A percentile compares a stretch with the other conserved stretches of the same genome.
phyloP scores from a whole-genome alignment of 2,329 filamentous ascomycete species.

The Emmonsiellopsis sp. region DNA sequence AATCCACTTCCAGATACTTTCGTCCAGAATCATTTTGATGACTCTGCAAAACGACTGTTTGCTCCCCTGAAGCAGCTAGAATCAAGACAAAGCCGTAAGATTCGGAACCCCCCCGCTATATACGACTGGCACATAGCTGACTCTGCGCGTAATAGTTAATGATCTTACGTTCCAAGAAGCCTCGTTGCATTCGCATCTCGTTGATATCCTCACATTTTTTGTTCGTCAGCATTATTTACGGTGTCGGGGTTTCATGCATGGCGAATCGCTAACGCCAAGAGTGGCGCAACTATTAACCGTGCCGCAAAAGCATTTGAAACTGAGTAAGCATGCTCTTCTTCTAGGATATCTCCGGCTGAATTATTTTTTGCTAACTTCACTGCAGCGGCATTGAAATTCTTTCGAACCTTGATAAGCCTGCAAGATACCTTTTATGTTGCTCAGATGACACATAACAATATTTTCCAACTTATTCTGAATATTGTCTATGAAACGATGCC shows the following conservation, averaged over 20 bases:
- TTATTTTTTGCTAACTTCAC: neutral
- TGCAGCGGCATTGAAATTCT: constrained; percentile 81
- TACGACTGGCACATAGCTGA: constrained; percentile 5
- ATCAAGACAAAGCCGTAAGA: constrained; percentile 47
- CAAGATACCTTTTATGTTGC: constrained; percentile 88
- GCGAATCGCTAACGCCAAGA: constrained; percentile 66
- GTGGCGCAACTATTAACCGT: constrained; percentile 75
- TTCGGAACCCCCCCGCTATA: neutral
- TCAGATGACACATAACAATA: constrained; percentile 70
- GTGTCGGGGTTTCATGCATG: constrained; percentile 79
- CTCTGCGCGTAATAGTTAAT: constrained; percentile 42
- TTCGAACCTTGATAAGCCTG: constrained; percentile 74
- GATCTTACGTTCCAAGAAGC: constrained; percentile 73
- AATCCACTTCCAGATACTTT: constrained; percentile 78
- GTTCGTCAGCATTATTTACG: constrained; percentile 79
- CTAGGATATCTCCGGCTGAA: neutral
- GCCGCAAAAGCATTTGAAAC: constrained; percentile 83
- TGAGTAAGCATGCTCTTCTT: constrained; percentile 53
- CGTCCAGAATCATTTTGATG: constrained; percentile 80
- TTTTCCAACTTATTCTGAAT: constrained; percentile 76
- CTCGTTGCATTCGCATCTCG: constrained; percentile 80
- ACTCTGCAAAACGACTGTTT: constrained; percentile 76
- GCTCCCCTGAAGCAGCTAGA: constrained; percentile 77
- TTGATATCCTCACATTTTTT: constrained; percentile 91
- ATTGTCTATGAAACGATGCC: constrained; percentile 80